These are phyloP conservation scores for Herpetomonas samuelpessoai DNA, from an alignment of 208 protist genomes.

Conservation along the genomic window DNA sequence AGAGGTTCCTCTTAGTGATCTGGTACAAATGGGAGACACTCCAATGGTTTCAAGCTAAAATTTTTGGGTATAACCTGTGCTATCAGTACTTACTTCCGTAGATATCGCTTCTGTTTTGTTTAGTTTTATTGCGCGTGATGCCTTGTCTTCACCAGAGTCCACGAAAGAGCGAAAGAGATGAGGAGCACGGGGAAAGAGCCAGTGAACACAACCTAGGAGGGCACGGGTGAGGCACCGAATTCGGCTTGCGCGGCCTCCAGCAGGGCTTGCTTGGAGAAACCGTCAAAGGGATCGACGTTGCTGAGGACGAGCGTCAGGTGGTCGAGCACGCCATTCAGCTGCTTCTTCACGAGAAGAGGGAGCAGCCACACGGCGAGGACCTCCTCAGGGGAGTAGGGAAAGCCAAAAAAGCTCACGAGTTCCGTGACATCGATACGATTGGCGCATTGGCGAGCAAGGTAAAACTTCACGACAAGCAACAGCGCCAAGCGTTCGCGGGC, in stretches of 20 bases:
- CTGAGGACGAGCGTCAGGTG: slow-evolving; percentile 54
- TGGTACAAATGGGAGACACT: too few species aligned
- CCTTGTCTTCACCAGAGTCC: too few species aligned
- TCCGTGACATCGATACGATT: slow-evolving; percentile 45
- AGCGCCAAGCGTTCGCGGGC: slow-evolving; percentile 56
- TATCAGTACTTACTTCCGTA: too few species aligned
- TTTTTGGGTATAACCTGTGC: too few species aligned
- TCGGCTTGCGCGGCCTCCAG: neutral
- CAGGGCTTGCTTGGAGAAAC: slow-evolving; percentile 28
- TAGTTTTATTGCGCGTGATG: neutral
- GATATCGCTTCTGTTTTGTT: too few species aligned
- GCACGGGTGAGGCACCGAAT: neutral
- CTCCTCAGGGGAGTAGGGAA: slow-evolving; percentile 42
- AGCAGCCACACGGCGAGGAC: slow-evolving; percentile 62
- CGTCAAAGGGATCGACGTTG: slow-evolving; percentile 58
- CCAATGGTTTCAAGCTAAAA: too few species aligned
- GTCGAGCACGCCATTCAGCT: slow-evolving; percentile 84
- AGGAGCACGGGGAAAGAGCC: too few species aligned
- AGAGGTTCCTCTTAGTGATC: too few species aligned
- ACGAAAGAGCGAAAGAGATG: too few species aligned
- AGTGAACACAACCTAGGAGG: neutral
- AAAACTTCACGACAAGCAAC: slow-evolving; percentile 82
- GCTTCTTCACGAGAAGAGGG: slow-evolving; percentile 65
- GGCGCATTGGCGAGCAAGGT: slow-evolving; percentile 27
- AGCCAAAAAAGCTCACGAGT: slow-evolving; percentile 51